Percentiles rank a stretch among this genome's conserved stretches.
These are phyloP conservation scores for Dryadomyces quercus-mongolicae DNA, from an alignment of 2,329 filamentous ascomycete species.

Conservation along the genomic window DNA sequence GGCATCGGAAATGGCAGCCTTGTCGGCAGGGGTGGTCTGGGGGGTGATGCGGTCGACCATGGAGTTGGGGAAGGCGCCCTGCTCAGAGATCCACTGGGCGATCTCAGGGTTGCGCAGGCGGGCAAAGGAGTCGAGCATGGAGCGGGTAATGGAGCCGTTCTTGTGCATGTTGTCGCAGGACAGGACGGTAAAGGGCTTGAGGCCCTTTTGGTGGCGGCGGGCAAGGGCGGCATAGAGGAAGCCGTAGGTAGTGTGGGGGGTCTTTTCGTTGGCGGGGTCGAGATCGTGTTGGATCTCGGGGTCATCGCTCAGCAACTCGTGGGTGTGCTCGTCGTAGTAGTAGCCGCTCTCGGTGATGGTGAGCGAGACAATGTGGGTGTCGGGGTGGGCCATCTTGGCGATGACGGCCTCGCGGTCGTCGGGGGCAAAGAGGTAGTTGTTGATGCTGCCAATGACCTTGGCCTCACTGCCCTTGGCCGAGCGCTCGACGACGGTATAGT, in stretches of 20 bases:
- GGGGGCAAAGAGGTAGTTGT: constrained; percentile 37
- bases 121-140: constrained; percentile 39
- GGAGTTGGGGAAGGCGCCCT: constrained; percentile 39
- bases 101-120: constrained; percentile 31
- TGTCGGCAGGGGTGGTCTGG: constrained; percentile 33
- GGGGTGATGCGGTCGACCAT: constrained; percentile 46
- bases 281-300: constrained; percentile 37
- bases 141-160: constrained; percentile 39
- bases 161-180: constrained; percentile 47
- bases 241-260: constrained; percentile 36
- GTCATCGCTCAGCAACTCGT: constrained; percentile 34
- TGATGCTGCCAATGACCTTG: constrained; percentile 38
- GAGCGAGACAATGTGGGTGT: constrained; percentile 41
- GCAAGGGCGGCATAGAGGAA: constrained; percentile 39
- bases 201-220: constrained; percentile 29
- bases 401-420: constrained; percentile 38
- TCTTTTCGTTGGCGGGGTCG: constrained; percentile 29
- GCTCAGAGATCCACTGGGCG: constrained; percentile 33
- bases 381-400: constrained; percentile 40
- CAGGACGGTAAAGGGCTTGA: constrained; percentile 40
- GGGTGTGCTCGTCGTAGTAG: constrained; percentile 47
- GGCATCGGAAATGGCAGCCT: constrained; percentile 26
- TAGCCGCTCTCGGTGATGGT: constrained; percentile 45
- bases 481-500: constrained; percentile 43
- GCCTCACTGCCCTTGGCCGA: constrained; percentile 35